Evolutionary conservation across 495 filamentous ascomycete genomes (phyloP), one percentile per base, ranked within the genome.

Genomic region (Pyrenula aspistea): DNA sequence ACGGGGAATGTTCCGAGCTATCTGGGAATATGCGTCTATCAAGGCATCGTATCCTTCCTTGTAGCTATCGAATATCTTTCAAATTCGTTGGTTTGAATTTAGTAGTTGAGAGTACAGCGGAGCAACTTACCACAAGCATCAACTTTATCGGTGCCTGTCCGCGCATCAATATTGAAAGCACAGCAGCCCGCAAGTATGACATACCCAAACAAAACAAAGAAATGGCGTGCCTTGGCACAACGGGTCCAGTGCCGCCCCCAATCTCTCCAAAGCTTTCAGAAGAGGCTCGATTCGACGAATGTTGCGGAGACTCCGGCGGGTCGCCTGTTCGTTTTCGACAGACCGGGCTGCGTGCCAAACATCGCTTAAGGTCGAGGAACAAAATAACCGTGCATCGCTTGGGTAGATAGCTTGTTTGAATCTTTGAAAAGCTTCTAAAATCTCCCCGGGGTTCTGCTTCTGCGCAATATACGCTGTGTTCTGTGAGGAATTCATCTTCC

Each of bases 211-310:
- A 66, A 68, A 77, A 4, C 74, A 66, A 2, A 77, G 60, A 57
- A 68, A 77, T 0, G 70, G 70, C 0, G 73, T 77, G 23, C 72
- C 71, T 47, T 75, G 71, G 60, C 73, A 76, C 10, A 76, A 57
- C 8, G 70, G 57, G 19, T 76, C 73, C 19, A 76, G 64, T 1
- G 55, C 22, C 47, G 69, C 71, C 3, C 71, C 63, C 53, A 75
- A 77, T 24, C 71, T 57, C 25, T 70, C 61, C 11, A 77, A 52
- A 1, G 67, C 73, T 0, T 24, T 49, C 47, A 77, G 66, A 2
- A 75, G 62, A 10, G 71, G 71, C 25, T 57, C 53, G 2, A 77
- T 64, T 12, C 72, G 68, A 10, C 62, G 61, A 62, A 77, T 69
- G 49, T 71, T 71, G 12, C 72, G 62, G 12, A 75, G 66, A 1